These are phyloP conservation scores for Spathaspora gorwiae DNA, from an alignment of 805 yeast species.

Conservation along the genomic window DNA sequence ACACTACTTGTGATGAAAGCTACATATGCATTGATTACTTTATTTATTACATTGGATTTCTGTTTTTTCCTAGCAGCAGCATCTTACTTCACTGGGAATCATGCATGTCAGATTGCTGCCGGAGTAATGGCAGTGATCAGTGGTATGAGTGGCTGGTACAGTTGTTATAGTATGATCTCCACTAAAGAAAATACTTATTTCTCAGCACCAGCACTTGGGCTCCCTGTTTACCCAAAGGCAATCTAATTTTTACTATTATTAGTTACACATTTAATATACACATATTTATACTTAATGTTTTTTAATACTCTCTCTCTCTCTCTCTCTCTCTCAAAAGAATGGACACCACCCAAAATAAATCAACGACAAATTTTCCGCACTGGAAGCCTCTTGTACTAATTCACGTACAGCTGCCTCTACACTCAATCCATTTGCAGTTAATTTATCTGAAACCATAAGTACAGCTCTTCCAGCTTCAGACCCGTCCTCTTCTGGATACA, in stretches of 20 bases:
- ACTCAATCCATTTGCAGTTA: constrained; percentile 63
- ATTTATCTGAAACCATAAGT: constrained; percentile 63
- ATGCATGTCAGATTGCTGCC: constrained; percentile 47
- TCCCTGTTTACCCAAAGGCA: constrained; percentile 26
- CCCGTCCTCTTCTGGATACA: constrained; percentile 36
- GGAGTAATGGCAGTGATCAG: constrained; percentile 57
- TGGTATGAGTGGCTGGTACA: constrained; percentile 54
- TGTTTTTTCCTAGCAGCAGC: constrained; percentile 52
- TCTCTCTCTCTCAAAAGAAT: constrained; percentile 54
- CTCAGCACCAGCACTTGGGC: constrained; percentile 41
- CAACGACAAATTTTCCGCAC: constrained; percentile 59
- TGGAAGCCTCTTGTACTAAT: constrained; percentile 71
- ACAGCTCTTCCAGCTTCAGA: constrained; percentile 81
- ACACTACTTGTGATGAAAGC: constrained; percentile 54
- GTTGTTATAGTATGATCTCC: constrained; percentile 58
- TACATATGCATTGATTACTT: constrained; percentile 55
- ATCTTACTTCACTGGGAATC: constrained; percentile 44
- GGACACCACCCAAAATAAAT: constrained; percentile 87
- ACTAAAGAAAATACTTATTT: constrained; percentile 56
- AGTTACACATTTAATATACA: too few relatives aligned
- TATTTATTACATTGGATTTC: constrained; percentile 48
- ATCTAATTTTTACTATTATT: too few relatives aligned
- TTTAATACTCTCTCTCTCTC: too few relatives aligned
- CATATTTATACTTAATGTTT: too few relatives aligned
- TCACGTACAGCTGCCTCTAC: constrained; percentile 82